Base-by-base conservation (phyloP, 164 flowering plant species). In the Vitis cinerea region DNA sequence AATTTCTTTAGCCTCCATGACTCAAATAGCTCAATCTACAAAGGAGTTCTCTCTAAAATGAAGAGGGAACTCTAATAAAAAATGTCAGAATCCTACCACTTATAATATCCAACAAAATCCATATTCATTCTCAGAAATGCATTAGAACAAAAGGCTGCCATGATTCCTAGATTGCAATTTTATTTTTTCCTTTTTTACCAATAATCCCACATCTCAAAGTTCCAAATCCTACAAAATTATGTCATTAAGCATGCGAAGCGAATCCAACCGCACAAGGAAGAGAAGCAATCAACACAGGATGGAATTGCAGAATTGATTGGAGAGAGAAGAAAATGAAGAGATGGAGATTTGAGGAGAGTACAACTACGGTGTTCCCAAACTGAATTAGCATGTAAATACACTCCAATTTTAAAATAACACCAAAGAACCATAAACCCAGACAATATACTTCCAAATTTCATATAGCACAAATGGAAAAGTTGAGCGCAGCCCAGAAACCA, bases 1-100 rank as follows among this genome's bases (percentile, higher is more conserved):
- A 16, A 73, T 79, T 44, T 82, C 79, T 69, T 72, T 79, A 62
- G 67, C 77, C 71, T 75, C 83, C 85, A 79, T 78, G 63, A 59
- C 60, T 56, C 49, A 29, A 31, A 55, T 15, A 31, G 14, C 14
- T 30, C 61, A 44, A 19, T 54, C 50, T 1, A 53, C 8, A 50
- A 44, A 19, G 27, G 23, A 65, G 47, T 52, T 29, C 49, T 51
- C 51, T 68, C 59, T n/a, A 53, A 17, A 54, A 66, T 17, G 2
- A 23, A 71, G 17, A 50, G 44, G 16, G 51, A 48, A 51, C 12
- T 19, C 10, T 37, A 37, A 37, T 37, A 3, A 37, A 37, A 37
- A 3, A 37, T 37, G n/a, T 3, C n/a, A 9, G 14, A 61, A 31
- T 6, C 50, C 17, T 14, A 6, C 13, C 29, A 10, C 4, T 2